phyloP scores from a whole-genome alignment of 352 stramenopile species.

The Pythium rhizo-oryzae region DNA sequence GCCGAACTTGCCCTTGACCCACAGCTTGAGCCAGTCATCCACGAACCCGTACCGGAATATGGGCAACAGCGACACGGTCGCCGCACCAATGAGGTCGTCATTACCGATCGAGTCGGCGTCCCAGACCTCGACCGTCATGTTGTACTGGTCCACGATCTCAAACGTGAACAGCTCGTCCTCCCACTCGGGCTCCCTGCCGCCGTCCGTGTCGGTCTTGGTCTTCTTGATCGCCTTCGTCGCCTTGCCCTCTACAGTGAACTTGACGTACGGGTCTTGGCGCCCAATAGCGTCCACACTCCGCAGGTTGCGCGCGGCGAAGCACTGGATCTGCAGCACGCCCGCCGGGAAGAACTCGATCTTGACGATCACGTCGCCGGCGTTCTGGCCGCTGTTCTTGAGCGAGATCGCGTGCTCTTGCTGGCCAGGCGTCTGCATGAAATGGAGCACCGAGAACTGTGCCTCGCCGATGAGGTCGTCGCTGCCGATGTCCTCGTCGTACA shows the following conservation, averaged over 20 bases:
- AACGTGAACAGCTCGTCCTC: slow-evolving; percentile 82
- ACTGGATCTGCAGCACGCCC: slow-evolving; percentile 63
- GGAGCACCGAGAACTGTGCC: slow-evolving; percentile 65
- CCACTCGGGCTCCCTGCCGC: slow-evolving; percentile 84
- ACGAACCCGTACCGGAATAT: slow-evolving; percentile 90
- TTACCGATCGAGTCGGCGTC: slow-evolving; percentile 91
- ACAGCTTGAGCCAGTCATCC: slow-evolving; percentile 90
- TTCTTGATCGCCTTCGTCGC: slow-evolving; percentile 73
- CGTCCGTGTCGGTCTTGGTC: slow-evolving; percentile 89
- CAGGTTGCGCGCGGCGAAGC: slow-evolving; percentile 61
- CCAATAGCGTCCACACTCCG: slow-evolving; percentile 77
- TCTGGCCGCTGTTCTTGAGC: slow-evolving; percentile 61
- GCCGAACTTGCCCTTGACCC: slow-evolving; percentile 87
- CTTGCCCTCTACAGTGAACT: slow-evolving; percentile 74
- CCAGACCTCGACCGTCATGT: slow-evolving; percentile 89
- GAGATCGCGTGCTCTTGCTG: slow-evolving; percentile 60
- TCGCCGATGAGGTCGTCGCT: slow-evolving; percentile 90
- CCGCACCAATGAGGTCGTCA: slow-evolving; percentile 89
- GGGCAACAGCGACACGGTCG: slow-evolving; percentile 85
- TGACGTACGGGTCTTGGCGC: slow-evolving; percentile 78
- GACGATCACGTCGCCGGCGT: slow-evolving; percentile 75
- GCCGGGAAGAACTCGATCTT: slow-evolving; percentile 86
- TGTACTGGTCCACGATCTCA: slow-evolving; percentile 94
- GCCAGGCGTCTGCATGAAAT: slow-evolving; percentile 64
- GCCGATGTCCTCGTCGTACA: slow-evolving; percentile 90